Evolutionary conservation across 2,329 filamentous ascomycete genomes (phyloP), one percentile per base, ranked within the genome.

Genomic region (Sarocladium oryzae): DNA sequence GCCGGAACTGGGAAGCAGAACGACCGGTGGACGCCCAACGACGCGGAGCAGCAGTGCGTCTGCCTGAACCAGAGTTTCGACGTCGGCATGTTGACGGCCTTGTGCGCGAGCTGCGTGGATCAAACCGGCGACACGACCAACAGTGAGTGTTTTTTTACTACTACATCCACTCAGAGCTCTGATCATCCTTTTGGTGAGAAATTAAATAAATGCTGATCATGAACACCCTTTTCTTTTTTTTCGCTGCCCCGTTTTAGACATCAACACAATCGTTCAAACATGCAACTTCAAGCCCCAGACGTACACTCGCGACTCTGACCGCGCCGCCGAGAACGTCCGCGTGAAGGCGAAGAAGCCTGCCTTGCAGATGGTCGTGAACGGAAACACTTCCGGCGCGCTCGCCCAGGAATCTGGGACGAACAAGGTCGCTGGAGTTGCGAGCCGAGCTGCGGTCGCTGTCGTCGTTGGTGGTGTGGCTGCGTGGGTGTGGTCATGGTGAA

Each of bases 31-130:
- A 37, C 37, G 18, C 46, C 51, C 8, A 54, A 54, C 24, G 57
- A 58, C 15, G 60, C 60, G 1, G 69, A 72, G 52, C 57, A 60
- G 49, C 54, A 61, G 13, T 72, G 69, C 49, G 65, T 70, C 3
- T 72, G 69, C 49, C 49, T 55, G 7, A 71, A 72, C 49, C 56
- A 59, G 50, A 72, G 69, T 55, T 72, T 72, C 49, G 60, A 72
- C 41, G 69, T 72, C 11, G 59, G 63, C 30, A 54, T 58, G 33
- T 55, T 72, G n/a, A 64, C 67, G 5, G 67, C 61, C 1, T 56
- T 71, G 8, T 72, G 69, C 36, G 60, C 68, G 16, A 66, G 68
- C 50, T 72, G 69, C 52, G 66, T 72, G 32, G 51, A 56, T 4
- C 56, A 63, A 52, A 58, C 62, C 16, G 63, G 63, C 0, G 59